phyloP scores from a whole-genome alignment of 306 rosid species.

The Crotalaria pallida region DNA sequence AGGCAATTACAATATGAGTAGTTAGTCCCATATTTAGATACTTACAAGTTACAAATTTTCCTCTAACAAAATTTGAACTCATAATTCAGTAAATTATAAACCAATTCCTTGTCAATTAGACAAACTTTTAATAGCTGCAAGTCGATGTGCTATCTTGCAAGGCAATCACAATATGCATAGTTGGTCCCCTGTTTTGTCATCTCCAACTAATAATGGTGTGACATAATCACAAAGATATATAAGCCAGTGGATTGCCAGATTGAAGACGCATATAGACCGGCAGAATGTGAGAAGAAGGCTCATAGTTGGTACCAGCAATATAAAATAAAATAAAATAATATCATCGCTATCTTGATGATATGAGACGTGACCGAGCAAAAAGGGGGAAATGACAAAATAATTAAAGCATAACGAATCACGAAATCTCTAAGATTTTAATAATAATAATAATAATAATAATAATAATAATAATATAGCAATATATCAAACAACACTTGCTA shows the following conservation, averaged over 20 bases:
- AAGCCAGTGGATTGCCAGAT: background rate
- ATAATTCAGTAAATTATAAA: too few species aligned
- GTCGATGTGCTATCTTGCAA: too few species aligned
- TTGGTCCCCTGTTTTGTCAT: background rate
- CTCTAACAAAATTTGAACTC: too few species aligned
- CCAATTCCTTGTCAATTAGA: too few species aligned
- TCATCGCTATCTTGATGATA: background rate
- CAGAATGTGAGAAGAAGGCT: background rate
- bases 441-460: too few species aligned
- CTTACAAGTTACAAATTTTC: too few species aligned
- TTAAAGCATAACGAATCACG: background rate
- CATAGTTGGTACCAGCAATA: background rate
- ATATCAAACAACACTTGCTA: too few species aligned
- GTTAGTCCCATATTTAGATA: too few species aligned
- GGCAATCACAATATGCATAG: background rate
- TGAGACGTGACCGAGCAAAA: background rate
- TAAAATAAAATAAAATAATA: background rate
- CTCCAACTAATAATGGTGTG: background rate
- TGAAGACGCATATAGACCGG: background rate
- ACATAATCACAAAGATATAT: background rate
- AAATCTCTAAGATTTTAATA: too few species aligned
- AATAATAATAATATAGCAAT: too few species aligned
- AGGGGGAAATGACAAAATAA: background rate
- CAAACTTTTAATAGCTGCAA: too few species aligned
- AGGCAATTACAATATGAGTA: too few species aligned